A percentile compares a stretch with the other conserved stretches of the same genome.
phyloP scores from a whole-genome alignment of 148 eudicot species.

The Amaranthus cruentus region DNA sequence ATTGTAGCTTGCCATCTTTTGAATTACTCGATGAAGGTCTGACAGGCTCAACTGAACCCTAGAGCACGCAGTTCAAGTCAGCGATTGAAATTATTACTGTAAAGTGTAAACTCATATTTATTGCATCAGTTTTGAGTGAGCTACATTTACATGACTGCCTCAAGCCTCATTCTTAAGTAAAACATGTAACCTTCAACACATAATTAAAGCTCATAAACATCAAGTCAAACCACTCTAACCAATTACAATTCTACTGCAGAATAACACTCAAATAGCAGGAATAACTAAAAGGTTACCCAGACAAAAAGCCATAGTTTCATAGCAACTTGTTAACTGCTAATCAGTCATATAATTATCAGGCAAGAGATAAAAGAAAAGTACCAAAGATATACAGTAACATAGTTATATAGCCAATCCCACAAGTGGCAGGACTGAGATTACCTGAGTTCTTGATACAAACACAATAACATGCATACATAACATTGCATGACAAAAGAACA shows the following conservation, averaged over 20 bases:
- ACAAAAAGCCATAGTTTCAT: not conserved
- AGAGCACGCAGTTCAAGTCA: conserved; percentile 15
- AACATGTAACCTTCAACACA: too few relatives aligned
- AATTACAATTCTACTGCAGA: not conserved
- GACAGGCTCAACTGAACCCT: conserved; percentile 51
- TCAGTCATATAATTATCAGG: not conserved
- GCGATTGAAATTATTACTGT: not conserved
- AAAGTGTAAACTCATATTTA: too few relatives aligned
- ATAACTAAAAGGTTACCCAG: not conserved
- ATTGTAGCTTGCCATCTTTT: conserved; percentile 48
- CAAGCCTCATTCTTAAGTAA: too few relatives aligned
- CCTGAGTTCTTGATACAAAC: too few relatives aligned
- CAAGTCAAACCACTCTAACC: too few relatives aligned
- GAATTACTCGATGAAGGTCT: conserved; percentile 33
- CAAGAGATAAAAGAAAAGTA: not conserved
- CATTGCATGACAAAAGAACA: not conserved
- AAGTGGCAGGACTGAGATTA: too few relatives aligned
- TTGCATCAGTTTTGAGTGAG: too few relatives aligned
- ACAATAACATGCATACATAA: too few relatives aligned
- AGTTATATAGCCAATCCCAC: not conserved
- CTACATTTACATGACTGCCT: too few relatives aligned
- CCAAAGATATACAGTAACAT: not conserved
- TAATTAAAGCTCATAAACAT: too few relatives aligned
- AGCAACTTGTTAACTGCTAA: not conserved
- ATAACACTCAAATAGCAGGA: not conserved